Percentiles rank a stretch among this genome's conserved stretches.
These are phyloP conservation scores for Nematocida minor DNA, from an alignment of 371 early-diverging fungal species.

Conservation along the genomic window DNA sequence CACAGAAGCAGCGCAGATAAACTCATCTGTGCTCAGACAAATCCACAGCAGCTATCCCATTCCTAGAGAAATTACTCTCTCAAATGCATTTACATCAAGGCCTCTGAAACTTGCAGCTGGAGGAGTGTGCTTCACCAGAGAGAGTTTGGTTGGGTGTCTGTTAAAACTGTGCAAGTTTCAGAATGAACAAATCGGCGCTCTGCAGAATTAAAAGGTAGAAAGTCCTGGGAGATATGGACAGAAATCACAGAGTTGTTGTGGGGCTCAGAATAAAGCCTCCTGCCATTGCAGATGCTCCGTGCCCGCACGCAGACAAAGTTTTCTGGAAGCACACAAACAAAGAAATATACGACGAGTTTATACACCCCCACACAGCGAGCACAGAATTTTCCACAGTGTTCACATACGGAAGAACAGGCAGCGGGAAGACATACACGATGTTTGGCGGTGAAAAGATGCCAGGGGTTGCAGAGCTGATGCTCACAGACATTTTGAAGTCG, in stretches of 20 bases:
- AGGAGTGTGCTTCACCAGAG: no score
- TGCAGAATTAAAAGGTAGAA: no score
- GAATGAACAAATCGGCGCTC: neutral
- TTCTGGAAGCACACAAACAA: conserved; percentile 30
- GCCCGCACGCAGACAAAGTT: conserved; percentile 11
- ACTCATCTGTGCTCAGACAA: no score
- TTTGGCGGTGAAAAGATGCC: conserved; percentile 42
- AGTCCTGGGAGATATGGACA: conserved; percentile 23
- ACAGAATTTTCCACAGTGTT: conserved; percentile 53
- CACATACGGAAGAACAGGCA: conserved; percentile 65
- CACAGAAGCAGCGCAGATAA: no score
- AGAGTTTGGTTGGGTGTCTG: no score
- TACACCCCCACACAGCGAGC: neutral
- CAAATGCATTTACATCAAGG: no score
- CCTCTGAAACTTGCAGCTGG: no score
- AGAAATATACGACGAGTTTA: conserved; percentile 28
- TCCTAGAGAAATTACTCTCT: no score
- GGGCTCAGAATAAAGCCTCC: conserved; percentile 35
- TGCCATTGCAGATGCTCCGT: neutral
- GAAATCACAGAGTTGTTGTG: conserved; percentile 21
- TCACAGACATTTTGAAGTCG: conserved; percentile 31
- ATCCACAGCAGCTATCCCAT: no score
- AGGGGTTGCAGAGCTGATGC: conserved; percentile 63
- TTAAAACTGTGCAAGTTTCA: no score
- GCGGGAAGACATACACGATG: conserved; percentile 65